A percentile compares a stretch with the other conserved stretches of the same genome.
Conservation (phyloP, 78 protist genomes). For the Creolimax fragrantissima region DNA sequence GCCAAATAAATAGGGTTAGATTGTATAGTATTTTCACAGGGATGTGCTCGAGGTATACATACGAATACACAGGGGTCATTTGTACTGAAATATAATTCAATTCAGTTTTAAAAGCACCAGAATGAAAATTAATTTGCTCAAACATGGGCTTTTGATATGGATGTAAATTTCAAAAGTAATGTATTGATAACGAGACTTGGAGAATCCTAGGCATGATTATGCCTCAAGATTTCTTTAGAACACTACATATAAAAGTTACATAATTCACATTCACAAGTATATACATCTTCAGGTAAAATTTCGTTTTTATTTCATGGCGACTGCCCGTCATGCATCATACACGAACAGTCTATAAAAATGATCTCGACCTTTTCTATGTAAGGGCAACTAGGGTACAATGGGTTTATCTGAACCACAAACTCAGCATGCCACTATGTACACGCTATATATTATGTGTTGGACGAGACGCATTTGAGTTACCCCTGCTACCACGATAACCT, state of each 20-base stretch:
- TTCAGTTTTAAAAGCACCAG: neutral
- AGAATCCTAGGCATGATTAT: neutral
- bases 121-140: neutral
- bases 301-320: neutral
- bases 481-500: neutral
- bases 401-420: no score
- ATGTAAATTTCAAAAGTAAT: neutral
- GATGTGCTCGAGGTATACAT: neutral
- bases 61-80: neutral
- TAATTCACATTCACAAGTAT: neutral
- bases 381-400: no score
- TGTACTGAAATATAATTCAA: neutral
- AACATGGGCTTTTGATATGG: neutral
- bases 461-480: neutral
- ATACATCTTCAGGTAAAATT: neutral
- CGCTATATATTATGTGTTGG: neutral
- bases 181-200: neutral
- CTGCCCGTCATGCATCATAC: neutral
- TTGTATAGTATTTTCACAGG: no score
- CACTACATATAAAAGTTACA: neutral
- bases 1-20: no score
- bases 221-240: no score
- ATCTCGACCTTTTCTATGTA: neutral
- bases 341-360: neutral
- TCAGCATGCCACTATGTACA: neutral